phyloP scores from a whole-genome alignment of 139 green algal genomes.

The Tetradesmus lagerheimii region DNA sequence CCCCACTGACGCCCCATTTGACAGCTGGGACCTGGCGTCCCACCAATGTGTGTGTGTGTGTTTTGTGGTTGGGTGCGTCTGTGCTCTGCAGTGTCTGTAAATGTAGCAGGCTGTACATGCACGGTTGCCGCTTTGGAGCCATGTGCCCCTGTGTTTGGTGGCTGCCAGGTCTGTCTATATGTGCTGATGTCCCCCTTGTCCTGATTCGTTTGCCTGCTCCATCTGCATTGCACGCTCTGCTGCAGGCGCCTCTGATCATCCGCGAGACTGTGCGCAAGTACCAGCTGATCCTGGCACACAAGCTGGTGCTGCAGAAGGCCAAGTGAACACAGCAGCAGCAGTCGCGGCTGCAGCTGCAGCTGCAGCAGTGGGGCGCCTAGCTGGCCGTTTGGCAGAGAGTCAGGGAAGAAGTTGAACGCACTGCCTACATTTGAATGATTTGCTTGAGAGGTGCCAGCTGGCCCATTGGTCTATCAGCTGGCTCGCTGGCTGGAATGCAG shows the following conservation, averaged over 20 bases:
- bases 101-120: too few relatives aligned
- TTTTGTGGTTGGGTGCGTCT: too few relatives aligned
- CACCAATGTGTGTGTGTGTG: too few relatives aligned
- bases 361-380: background rate
- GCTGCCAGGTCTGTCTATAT: too few relatives aligned
- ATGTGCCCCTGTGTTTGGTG: too few relatives aligned
- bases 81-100: too few relatives aligned
- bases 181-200: too few relatives aligned
- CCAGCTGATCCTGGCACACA: slow-evolving; percentile 69
- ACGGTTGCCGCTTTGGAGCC: too few relatives aligned
- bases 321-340: background rate
- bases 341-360: background rate
- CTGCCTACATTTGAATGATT: too few relatives aligned
- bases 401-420: background rate
- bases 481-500: background rate
- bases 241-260: slow-evolving; percentile 71
- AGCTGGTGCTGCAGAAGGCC: slow-evolving; percentile 55
- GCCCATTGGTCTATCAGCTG: background rate
- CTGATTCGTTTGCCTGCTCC: background rate
- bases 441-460: too few relatives aligned
- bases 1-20: too few relatives aligned
- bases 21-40: too few relatives aligned
- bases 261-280: slow-evolving; percentile 78
- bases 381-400: background rate
- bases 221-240: slow-evolving; percentile 19